Evolutionary conservation across 1,284 basidiomycete genomes (phyloP), one percentile per base, ranked within the genome.

Genomic region (Schizophyllum commune): DNA sequence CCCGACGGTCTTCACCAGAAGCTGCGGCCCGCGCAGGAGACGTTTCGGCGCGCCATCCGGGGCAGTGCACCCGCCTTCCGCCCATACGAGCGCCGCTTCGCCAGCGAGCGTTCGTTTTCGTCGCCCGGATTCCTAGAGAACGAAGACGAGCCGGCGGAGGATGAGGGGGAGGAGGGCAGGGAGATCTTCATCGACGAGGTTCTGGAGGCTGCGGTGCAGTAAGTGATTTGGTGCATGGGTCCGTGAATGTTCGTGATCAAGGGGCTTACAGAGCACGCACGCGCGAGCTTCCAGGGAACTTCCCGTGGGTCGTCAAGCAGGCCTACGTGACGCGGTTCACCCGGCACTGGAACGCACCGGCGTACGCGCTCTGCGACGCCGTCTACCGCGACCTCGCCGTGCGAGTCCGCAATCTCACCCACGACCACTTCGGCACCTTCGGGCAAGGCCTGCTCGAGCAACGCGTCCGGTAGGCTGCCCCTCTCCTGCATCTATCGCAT

Each of bases 221-320:
- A 69, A 55, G 79, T 68, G 27, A 5, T 55, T 21, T 27, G n/a
- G n/a, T 51, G 47, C n/a, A n/a, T 51, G 11, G 11, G 47, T 51
- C 47, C 47, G 11, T 51, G 47, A 51, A 11, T 51, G 11, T 51
- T 11, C n/a, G 11, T 51, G 11, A n/a, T 51, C 47, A 11, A n/a
- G 11, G 11, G 11, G 11, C 47, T 51, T 11, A 51, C 47, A 11
- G n/a, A 51, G 81, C 86, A 0, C 79, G 83, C 0, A 86, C 86
- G 0, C 83, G 87, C 4, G 86, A 91, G 67, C 75, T 91, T 0
- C 87, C 88, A 0, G 84, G 80, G 15, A 80, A 82, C 63, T 83
- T 80, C 62, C 88, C 88, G 0, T 90, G 86, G 64, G 74, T 81
- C 0, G 84, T 88, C 0, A 82, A 83, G 32, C 68, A 77, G 5